Percentiles rank a stretch among this genome's conserved stretches.
phyloP scores from a whole-genome alignment of 495 filamentous ascomycete genomes.

The Bryoglossum gracile region DNA sequence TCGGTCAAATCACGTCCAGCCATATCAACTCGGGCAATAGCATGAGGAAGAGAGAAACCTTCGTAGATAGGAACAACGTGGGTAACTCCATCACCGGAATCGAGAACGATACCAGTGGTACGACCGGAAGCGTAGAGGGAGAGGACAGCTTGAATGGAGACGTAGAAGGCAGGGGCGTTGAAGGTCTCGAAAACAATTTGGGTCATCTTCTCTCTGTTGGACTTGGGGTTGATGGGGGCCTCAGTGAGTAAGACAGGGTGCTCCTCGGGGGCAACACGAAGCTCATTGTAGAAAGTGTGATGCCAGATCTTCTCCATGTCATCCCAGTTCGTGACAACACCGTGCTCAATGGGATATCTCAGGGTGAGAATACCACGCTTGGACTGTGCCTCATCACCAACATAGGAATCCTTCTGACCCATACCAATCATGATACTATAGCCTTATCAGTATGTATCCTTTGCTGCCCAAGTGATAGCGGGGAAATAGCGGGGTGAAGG shows the following conservation, averaged over 20 bases:
- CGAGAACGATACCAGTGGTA: slow-evolving; percentile 99
- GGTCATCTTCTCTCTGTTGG: slow-evolving; percentile 99
- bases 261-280: slow-evolving; percentile 99
- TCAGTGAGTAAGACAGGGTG: slow-evolving; percentile 98
- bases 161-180: slow-evolving; percentile 99
- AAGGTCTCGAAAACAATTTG: slow-evolving; percentile 99
- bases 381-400: slow-evolving; percentile 98
- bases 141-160: slow-evolving; percentile 98
- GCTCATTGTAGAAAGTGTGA: slow-evolving; percentile 99
- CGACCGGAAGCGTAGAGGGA: slow-evolving; percentile 99
- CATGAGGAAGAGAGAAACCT: slow-evolving; percentile 98
- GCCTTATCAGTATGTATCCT: slow-evolving; percentile 20
- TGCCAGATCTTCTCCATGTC: slow-evolving; percentile 99
- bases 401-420: slow-evolving; percentile 99
- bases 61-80: slow-evolving; percentile 99
- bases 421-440: slow-evolving; percentile 99
- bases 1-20: slow-evolving; percentile 99
- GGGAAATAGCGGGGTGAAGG: slow-evolving; percentile 14
- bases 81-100: slow-evolving; percentile 99
- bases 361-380: slow-evolving; percentile 99
- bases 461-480: slow-evolving; percentile 5
- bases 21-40: slow-evolving; percentile 99
- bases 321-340: slow-evolving; percentile 99
- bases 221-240: slow-evolving; percentile 99
- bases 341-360: slow-evolving; percentile 99